These are phyloP conservation scores for Tagetes erecta DNA, from an alignment of 129 eudicot species.

Conservation along the genomic window DNA sequence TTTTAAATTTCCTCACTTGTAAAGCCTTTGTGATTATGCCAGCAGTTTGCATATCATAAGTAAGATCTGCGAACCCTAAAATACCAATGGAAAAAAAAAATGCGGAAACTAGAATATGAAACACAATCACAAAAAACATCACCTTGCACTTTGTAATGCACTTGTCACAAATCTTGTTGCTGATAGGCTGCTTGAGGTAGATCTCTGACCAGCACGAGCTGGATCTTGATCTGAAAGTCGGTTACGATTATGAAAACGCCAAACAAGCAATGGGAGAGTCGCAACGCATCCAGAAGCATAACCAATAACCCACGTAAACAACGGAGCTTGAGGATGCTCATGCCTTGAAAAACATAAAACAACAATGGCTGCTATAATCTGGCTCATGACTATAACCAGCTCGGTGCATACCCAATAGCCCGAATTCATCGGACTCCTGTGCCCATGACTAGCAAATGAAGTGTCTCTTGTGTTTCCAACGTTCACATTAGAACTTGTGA, in stretches of 20 bases:
- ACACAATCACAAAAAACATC: conserved; percentile 2
- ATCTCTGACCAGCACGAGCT: conserved; percentile 43
- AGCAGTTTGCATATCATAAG: neutral
- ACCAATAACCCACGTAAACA: conserved; percentile 14
- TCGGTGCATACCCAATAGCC: conserved; percentile 15
- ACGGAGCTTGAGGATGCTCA: conserved; percentile 13
- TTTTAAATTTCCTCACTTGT: too few relatives aligned
- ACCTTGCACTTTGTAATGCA: conserved; percentile 49
- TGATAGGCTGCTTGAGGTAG: neutral
- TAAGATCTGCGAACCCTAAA: conserved; percentile 9
- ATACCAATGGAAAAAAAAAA: neutral
- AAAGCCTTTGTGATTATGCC: too few relatives aligned
- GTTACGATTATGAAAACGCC: conserved; percentile 41
- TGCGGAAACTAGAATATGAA: conserved; percentile 9
- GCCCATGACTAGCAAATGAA: conserved; percentile 30
- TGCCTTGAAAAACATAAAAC: conserved; percentile 10
- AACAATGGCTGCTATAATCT: conserved; percentile 17
- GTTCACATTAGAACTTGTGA: conserved; percentile 26
- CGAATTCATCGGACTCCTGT: conserved; percentile 15
- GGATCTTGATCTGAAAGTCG: conserved; percentile 57
- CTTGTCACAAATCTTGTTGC: conserved; percentile 17
- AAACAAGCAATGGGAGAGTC: conserved; percentile 6
- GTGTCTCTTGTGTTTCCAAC: conserved; percentile 42
- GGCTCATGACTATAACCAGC: conserved; percentile 14
- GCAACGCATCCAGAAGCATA: conserved; percentile 16